Conservation (phyloP, 345 rosid species). For the Balakata baccata region DNA sequence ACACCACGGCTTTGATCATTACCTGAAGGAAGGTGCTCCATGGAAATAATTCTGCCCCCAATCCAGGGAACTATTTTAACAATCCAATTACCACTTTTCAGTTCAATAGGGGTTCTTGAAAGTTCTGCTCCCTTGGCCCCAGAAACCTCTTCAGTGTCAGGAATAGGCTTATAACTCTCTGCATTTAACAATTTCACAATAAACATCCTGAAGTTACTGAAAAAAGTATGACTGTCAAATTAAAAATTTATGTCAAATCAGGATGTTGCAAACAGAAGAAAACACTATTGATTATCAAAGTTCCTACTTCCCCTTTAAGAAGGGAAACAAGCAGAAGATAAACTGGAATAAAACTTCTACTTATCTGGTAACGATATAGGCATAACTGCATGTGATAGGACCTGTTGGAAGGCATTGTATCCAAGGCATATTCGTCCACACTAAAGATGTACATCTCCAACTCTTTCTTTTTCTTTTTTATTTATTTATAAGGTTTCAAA, state of each 20-base stretch:
- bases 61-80: constrained; percentile 82
- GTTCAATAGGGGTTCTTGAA: constrained; percentile 55
- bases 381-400: background rate
- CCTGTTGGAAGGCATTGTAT: background rate
- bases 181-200: constrained; percentile 24
- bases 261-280: background rate
- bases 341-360: background rate
- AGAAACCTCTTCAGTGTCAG: constrained; percentile 50
- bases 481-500: no score
- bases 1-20: constrained; percentile 10
- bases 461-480: background rate
- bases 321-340: background rate
- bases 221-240: no score
- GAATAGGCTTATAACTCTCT: constrained; percentile 59
- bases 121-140: constrained; percentile 65
- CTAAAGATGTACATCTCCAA: background rate
- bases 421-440: background rate
- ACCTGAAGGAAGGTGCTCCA: constrained; percentile 92
- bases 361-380: background rate
- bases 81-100: constrained; percentile 69
- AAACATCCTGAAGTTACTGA: background rate
- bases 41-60: constrained; percentile 89
- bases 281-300: background rate
- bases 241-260: background rate
- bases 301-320: background rate